phyloP scores from a whole-genome alignment of 108 stramenopile genomes.

The Phaeodactylum tricornutum region DNA sequence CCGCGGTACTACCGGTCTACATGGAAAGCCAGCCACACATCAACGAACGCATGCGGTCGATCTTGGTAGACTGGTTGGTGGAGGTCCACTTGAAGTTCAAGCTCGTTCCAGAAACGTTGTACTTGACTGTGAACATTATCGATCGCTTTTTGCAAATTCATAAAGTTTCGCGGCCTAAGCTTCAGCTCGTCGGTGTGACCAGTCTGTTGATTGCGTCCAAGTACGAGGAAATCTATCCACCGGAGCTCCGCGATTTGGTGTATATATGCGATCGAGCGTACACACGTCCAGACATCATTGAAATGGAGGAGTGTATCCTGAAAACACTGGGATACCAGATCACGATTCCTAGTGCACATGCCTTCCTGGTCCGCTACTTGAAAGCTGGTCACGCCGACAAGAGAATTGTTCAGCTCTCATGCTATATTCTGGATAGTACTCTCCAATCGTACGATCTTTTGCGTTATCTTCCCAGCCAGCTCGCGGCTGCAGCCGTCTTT shows the following conservation, averaged over 20 bases:
- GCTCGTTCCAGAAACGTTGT: conserved; percentile 73
- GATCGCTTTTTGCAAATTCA: conserved; percentile 61
- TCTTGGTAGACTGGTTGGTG: conserved; percentile 91
- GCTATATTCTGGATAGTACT: conserved; percentile 88
- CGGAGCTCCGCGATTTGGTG: conserved; percentile 92
- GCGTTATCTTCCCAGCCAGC: conserved; percentile 79
- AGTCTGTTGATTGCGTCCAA: conserved; percentile 90
- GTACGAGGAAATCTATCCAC: conserved; percentile 95
- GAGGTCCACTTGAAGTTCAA: conserved; percentile 89
- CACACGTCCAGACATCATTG: conserved; percentile 59
- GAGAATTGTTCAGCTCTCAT: conserved; percentile 83
- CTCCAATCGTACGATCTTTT: conserved; percentile 89
- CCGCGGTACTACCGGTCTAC: conserved; percentile 53
- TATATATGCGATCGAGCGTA: conserved; percentile 83
- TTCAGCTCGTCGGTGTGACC: conserved; percentile 94
- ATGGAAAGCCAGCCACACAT: conserved; percentile 49
- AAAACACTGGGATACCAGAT: conserved; percentile 83
- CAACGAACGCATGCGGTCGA: conserved; percentile 81
- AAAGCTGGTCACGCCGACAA: conserved; percentile 91
- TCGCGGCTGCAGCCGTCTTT: conserved; percentile 88
- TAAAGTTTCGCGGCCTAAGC: conserved; percentile 65
- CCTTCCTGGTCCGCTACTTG: conserved; percentile 87
- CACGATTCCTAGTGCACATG: conserved; percentile 84
- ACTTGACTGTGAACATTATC: conserved; percentile 76
- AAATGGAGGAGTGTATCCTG: conserved; percentile 90